Conservation (phyloP, 768 basidiomycete species). For the Termitomyces heimii region DNA sequence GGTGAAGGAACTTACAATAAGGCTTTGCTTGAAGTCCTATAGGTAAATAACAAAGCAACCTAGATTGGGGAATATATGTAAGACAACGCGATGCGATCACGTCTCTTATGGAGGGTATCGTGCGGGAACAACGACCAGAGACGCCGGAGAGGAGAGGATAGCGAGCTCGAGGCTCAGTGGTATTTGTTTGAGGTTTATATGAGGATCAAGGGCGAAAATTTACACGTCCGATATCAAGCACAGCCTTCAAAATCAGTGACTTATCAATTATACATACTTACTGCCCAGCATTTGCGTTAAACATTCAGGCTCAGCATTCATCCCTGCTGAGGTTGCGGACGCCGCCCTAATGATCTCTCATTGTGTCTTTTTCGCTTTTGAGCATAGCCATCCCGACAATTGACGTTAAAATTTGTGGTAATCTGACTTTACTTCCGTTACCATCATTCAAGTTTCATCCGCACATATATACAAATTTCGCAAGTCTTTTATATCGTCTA, state of each 20-base stretch:
- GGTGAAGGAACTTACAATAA: slow-evolving; percentile 4
- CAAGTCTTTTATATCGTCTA: not conserved
- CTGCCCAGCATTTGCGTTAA: not conserved
- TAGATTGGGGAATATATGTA: not conserved
- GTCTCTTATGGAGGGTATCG: not conserved
- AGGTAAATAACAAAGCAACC: not conserved
- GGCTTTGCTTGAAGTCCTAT: not conserved
- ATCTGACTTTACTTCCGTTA: not conserved
- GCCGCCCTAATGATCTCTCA: not conserved
- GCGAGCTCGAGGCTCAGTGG: not conserved
- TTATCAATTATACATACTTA: not conserved
- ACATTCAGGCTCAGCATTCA: not conserved
- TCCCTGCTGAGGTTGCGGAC: not conserved
- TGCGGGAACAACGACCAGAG: not conserved
- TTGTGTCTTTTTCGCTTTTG: not conserved
- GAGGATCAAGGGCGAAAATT: slow-evolving; percentile 3
- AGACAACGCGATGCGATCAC: not conserved
- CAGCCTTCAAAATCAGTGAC: slow-evolving; percentile 1
- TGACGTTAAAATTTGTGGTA: not conserved
- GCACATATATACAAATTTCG: not conserved
- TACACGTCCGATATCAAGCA: slow-evolving; percentile 1
- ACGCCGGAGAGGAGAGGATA: not conserved
- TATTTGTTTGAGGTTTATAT: not conserved
- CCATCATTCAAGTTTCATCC: not conserved
- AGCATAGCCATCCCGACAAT: not conserved